A percentile compares a stretch with the other conserved stretches of the same genome.
phyloP scores from a whole-genome alignment of 371 early-diverging fungal species.

The Zychaea mexicana region DNA sequence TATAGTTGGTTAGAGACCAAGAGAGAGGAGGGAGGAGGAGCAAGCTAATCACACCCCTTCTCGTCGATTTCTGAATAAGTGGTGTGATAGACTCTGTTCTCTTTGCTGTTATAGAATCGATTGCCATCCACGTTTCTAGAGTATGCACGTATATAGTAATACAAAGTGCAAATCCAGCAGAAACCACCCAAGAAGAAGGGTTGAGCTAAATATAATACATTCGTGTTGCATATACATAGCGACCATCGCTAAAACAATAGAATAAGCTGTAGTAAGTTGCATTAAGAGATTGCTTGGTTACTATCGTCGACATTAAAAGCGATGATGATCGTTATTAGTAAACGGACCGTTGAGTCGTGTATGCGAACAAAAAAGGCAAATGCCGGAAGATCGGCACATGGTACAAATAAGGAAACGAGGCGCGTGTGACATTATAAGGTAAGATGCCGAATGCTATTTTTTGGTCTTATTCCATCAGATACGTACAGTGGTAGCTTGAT shows the following conservation, averaged over 20 bases:
- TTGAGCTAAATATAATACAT: too few relatives aligned
- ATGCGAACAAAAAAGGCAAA: constrained; percentile 1
- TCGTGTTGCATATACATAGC: too few relatives aligned
- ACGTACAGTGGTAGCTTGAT: background rate
- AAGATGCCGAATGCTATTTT: background rate
- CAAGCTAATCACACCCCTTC: background rate
- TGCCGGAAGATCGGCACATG: constrained; percentile 1
- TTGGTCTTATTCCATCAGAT: background rate
- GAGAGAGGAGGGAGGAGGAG: too few relatives aligned
- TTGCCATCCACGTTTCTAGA: background rate
- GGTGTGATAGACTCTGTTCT: background rate
- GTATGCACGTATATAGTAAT: background rate
- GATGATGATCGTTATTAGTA: background rate
- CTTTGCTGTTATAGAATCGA: background rate
- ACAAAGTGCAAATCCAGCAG: too few relatives aligned
- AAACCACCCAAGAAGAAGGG: too few relatives aligned
- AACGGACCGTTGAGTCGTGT: background rate
- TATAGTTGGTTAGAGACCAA: too few relatives aligned
- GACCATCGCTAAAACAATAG: too few relatives aligned
- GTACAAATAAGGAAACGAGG: background rate
- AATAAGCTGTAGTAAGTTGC: too few relatives aligned
- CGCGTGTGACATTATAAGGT: background rate
- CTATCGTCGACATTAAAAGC: background rate
- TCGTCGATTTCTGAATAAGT: background rate
- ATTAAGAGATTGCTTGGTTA: too few relatives aligned